Conservation (phyloP, 2,329 filamentous ascomycete genomes). For the Periconia digitata region DNA sequence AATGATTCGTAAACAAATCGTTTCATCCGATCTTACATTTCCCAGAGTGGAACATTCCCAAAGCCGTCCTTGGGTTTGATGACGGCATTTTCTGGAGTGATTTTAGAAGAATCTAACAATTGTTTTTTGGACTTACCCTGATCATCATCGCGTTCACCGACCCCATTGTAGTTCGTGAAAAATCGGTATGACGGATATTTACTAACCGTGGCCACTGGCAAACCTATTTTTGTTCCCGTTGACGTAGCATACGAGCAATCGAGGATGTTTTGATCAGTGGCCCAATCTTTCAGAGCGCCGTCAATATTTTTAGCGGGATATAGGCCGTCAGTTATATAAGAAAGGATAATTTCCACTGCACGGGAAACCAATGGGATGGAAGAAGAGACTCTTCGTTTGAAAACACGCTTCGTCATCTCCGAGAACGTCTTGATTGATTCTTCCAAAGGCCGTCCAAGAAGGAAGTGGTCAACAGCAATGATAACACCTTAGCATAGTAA, state of each 20-base stretch:
- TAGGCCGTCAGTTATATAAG: constrained; percentile 14
- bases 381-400: constrained; percentile 10
- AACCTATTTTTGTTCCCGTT: constrained; percentile 12
- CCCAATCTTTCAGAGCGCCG: constrained; percentile 13
- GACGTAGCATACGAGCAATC: constrained; percentile 12
- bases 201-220: constrained; percentile 14
- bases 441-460: constrained; percentile 11
- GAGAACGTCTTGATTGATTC: constrained; percentile 11
- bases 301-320: constrained; percentile 14
- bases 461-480: constrained; percentile 15
- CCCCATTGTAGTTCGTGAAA: constrained; percentile 19
- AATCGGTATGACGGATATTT: constrained; percentile 10
- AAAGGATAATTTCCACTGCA: constrained; percentile 8
- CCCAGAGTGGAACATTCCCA: constrained; percentile 15
- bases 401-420: constrained; percentile 5
- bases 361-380: constrained; percentile 10
- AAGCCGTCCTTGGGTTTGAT: constrained; percentile 17
- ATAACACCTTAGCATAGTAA: constrained; percentile 8
- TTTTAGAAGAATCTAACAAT: constrained; percentile 4
- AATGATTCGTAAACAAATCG: constrained; percentile 3
- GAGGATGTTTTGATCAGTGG: constrained; percentile 10
- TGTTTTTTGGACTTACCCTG: constrained; percentile 10
- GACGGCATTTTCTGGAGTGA: constrained; percentile 8
- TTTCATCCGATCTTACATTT: constrained; percentile 16
- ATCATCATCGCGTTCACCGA: constrained; percentile 6